Base-by-base conservation (phyloP, 2,329 filamentous ascomycete genomes). In the Colletotrichum incanum region DNA sequence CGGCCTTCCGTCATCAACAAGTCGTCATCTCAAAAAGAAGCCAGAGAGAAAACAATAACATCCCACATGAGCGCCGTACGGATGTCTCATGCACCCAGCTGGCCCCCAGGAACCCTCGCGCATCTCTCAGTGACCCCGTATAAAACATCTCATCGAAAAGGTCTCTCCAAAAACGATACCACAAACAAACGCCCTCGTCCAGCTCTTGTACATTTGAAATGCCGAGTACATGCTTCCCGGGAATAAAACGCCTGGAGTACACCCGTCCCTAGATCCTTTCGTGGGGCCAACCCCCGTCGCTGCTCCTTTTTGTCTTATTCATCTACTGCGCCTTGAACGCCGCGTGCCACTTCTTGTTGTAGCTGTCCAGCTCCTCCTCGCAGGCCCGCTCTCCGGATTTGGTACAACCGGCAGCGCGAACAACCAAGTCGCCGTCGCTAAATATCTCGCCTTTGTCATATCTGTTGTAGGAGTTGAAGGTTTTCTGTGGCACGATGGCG, bases 401-500 rank as follows among this genome's bases (percentile, higher is more conserved):
- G 47, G 90, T 88, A 81, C 96, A 99, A 64, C 90, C 91, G 28
- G 90, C 86, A 77, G 98, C 94, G 71, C 92, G 90, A 73, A 97
- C 90, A 1, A 97, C 88, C 70, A 98, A 92, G 79, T 98, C 95
- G 41, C 95, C 96, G 11, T 95, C 91, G 78, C 92, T 89, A 81
- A 95, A 98, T 5, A 74, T 65, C 59, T 89, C 86, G 64, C 92
- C 92, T 70, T 86, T 81, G 28, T 84, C 82, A 52, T 80, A 79
- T 63, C 83, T 83, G 73, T 87, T 91, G 82, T 98, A 98, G 0
- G 94, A 89, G 79, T 97, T 97, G 80, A 99, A 85, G 43, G 88
- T 86, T 63, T 92, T 90, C 82, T 99, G 96, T 2, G 96, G 95
- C n/a, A 99, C 87, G 28, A 99, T 87, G 1, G 93, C 95, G 73